Base-by-base conservation (phyloP, 2,329 filamentous ascomycete species). In the Pseudogymnoascus pannorum region DNA sequence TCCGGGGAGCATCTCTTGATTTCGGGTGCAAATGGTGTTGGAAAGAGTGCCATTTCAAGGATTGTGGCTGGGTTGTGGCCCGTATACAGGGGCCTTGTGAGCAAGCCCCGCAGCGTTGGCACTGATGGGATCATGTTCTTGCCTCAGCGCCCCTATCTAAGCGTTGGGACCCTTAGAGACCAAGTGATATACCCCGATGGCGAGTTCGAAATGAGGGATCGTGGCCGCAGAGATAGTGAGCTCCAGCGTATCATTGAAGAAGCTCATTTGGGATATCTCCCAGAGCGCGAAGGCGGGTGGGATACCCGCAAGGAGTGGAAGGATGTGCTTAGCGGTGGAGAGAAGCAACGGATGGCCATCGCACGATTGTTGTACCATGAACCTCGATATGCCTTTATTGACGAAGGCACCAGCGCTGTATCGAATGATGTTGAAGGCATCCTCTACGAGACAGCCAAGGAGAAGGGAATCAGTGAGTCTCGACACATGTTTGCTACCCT, bases 301-400 rank as follows among this genome's bases (percentile, higher is more conserved):
- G 91, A 99, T 71, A 94, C 91, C 4, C 84, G 91, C 61, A 97
- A 99, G 75, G 92, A 96, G 72, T 99, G 94, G 94, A 97, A 97
- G 76, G 93, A 97, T 68, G 91, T 99, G 4, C 80, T 99, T n/a
- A 93, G 88, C 66, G 94, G 94, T 38, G 94, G 94, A 11, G 94
- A 99, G 80, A 99, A 99, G 78, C 94, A 99, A 77, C 82, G 94
- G 20, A 91, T 99, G 83, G 91, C 86, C 0, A 91, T 99, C 69
- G 93, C 95, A 3, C 81, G 94, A 48, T 74, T 99, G 58, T 78
- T 97, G 40, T 99, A 99, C 71, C 94, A 99, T 71, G 93, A 97
- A 76, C 94, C 94, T 14, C 82, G 88, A 63, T 99, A 96, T 72
- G 94, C 92, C 2, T 91, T 99, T 69, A 86, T 99, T 62, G 94